phyloP scores from a whole-genome alignment of 75 land plant genomes.

The Selaginella tamariscina region DNA sequence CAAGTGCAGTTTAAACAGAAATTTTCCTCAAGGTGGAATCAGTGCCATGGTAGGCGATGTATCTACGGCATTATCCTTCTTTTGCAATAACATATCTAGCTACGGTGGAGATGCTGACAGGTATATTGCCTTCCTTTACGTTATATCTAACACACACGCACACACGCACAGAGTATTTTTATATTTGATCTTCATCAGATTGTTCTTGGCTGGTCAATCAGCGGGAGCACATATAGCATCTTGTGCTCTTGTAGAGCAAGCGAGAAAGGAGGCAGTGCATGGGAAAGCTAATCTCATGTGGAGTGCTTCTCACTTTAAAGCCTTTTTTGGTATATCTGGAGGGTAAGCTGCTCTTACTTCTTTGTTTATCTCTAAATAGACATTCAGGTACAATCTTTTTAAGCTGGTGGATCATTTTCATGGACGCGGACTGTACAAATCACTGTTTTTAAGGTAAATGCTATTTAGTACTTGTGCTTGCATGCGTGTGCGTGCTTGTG shows the following conservation, averaged over 20 bases:
- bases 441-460: slow-evolving; percentile 62
- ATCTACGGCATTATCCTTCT: slow-evolving; percentile 65
- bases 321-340: slow-evolving; percentile 86
- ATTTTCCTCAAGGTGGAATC: slow-evolving; percentile 90
- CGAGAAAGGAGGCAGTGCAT: slow-evolving; percentile 39
- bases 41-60: slow-evolving; percentile 89
- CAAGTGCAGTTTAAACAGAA: slow-evolving; percentile 69
- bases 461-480: not conserved
- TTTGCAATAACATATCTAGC: slow-evolving; percentile 53
- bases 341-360: slow-evolving; percentile 35
- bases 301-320: slow-evolving; percentile 78
- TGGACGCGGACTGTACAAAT: slow-evolving; percentile 60
- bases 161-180: not conserved
- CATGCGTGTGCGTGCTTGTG: not conserved
- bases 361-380: not conserved
- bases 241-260: slow-evolving; percentile 72
- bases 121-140: slow-evolving; percentile 22
- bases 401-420: slow-evolving; percentile 82
- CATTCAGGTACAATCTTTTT: slow-evolving; percentile 62
- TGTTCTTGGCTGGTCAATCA: slow-evolving; percentile 90
- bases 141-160: not conserved
- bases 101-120: slow-evolving; percentile 87
- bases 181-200: slow-evolving; percentile 22
- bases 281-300: slow-evolving; percentile 39
- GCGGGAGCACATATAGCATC: slow-evolving; percentile 96